A percentile compares a stretch with the other conserved stretches of the same genome.
Conservation (phyloP, 2,329 filamentous ascomycete species). For the Hypoxylon sp. region DNA sequence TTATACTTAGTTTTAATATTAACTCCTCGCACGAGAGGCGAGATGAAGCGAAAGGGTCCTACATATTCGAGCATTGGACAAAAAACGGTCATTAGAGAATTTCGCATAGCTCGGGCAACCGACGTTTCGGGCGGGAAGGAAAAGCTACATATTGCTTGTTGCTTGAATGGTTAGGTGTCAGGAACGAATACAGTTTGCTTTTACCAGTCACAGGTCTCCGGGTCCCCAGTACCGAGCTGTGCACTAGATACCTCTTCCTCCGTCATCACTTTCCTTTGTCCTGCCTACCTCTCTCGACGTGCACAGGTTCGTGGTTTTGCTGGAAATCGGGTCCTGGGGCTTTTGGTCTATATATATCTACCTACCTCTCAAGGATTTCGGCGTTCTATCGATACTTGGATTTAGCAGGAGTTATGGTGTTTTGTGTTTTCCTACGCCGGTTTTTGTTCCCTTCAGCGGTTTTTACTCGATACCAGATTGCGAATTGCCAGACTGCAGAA, state of each 20-base stretch:
- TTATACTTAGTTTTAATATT: conserved; percentile 44
- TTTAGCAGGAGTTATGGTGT: conserved; percentile 37
- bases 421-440: conserved; percentile 20
- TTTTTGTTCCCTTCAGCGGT: conserved; percentile 23
- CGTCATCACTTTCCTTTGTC: conserved; percentile 42
- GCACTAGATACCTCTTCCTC: conserved; percentile 40
- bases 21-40: conserved; percentile 29
- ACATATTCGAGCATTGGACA: conserved; percentile 42
- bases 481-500: conserved; percentile 42
- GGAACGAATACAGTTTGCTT: conserved; percentile 45
- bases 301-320: conserved; percentile 31
- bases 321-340: conserved; percentile 32
- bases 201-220: conserved; percentile 41
- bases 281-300: conserved; percentile 28
- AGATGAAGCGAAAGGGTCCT: conserved; percentile 21
- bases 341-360: conserved; percentile 32
- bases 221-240: conserved; percentile 45
- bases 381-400: conserved; percentile 21
- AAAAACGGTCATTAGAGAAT: conserved; percentile 48
- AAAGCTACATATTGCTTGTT: conserved; percentile 40
- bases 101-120: conserved; percentile 52
- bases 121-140: conserved; percentile 45
- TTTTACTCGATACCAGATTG: conserved; percentile 45
- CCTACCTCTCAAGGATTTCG: conserved; percentile 21
- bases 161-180: conserved; percentile 45